Evolutionary conservation across 495 filamentous ascomycete genomes (phyloP).

Genomic region (Chaetomium fimeti): DNA sequence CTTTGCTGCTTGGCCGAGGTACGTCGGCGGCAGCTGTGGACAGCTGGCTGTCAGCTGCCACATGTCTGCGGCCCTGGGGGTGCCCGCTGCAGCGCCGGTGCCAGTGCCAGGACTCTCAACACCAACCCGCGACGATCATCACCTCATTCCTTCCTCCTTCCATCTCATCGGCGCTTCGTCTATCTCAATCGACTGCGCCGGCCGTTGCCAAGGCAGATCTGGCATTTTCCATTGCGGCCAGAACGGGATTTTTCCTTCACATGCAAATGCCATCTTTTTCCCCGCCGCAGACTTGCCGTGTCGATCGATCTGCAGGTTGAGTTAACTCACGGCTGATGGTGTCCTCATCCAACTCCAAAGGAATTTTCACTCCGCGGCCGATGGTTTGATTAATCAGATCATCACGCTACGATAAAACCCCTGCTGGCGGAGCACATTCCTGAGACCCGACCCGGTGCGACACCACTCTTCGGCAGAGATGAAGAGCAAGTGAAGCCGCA

Average conservation of each 20-base stretch:
- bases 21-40: neutral
- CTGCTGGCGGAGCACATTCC: slow-evolving; percentile 1
- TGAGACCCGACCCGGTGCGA: neutral
- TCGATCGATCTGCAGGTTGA: neutral
- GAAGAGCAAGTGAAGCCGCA: slow-evolving; percentile 3
- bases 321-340: neutral
- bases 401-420: neutral
- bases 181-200: neutral
- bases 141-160: neutral
- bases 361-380: neutral
- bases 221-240: neutral
- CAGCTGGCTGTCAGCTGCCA: slow-evolving; percentile 4
- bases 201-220: neutral
- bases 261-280: neutral
- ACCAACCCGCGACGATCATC: neutral
- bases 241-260: neutral
- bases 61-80: neutral
- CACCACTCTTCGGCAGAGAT: slow-evolving; percentile 1
- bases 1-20: slow-evolving; percentile 16
- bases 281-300: neutral
- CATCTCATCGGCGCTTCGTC: neutral
- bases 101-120: neutral
- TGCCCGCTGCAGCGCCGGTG: neutral
- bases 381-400: neutral
- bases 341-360: neutral